Base-by-base conservation (phyloP, 2,329 filamentous ascomycete species). In the Lecanoromycetidae sp. region DNA sequence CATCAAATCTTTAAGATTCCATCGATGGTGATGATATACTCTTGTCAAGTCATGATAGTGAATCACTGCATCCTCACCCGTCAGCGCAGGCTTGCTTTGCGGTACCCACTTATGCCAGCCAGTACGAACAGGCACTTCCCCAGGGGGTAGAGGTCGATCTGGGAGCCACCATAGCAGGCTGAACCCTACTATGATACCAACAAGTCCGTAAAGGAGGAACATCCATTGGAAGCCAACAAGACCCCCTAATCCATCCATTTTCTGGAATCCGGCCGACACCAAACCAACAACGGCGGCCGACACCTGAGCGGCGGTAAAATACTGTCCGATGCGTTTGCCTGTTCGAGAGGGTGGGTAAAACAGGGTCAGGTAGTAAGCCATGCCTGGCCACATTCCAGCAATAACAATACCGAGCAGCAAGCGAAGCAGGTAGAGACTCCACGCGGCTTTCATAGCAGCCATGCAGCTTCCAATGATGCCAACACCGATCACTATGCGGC, bases 311-410 rank as follows among this genome's bases (percentile, higher is more conserved):
- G 87, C 87, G 2, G 86, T 94, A 61, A 86, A 94, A 67, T 94
- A 94, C 61, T 82, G 77, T 30, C 87, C 87, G 54, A 94, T 93
- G 32, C 87, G 76, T 68, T 91, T 93, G 12, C 84, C 87, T 1
- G 83, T 91, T 10, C 84, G 76, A 5, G 84, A 85, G 0, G 87
- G 87, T 5, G 87, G 87, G 60, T 94, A 94, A 70, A 94, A 94
- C 6, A 94, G 72, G 0, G 87, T 93, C 38, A 94, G 71, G 60
- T 94, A 94, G 63, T 91, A 91, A 8, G 86, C 79, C 87, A 94
- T 94, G 41, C 87, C 87, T 0, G 87, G 87, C 87, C 87, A 94
- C 82, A 94, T 87, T 38, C 87, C 87, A 1, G 87, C 87, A 60
- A 88, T 88, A 20, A 94, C 87, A 12, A 91, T 75, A 39, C 87